phyloP scores from a whole-genome alignment of 106 monocot genomes.

The Dendrobium huoshanense region DNA sequence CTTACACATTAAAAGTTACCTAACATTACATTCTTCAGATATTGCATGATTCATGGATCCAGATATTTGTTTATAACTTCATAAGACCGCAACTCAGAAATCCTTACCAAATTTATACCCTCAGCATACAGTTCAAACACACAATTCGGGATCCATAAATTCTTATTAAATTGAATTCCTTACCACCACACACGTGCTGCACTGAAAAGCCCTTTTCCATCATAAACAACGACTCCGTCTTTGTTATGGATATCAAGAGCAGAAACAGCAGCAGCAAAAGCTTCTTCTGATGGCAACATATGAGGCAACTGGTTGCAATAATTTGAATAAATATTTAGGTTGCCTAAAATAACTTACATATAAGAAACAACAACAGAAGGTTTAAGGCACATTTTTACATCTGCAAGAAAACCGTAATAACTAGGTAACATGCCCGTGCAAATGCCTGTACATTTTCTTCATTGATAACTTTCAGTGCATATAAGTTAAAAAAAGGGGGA shows the following conservation, averaged over 20 bases:
- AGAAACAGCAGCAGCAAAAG: constrained; percentile 93
- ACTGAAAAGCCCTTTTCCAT: constrained; percentile 97
- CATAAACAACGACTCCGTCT: constrained; percentile 90
- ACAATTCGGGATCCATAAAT: not conserved
- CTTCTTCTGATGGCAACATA: constrained; percentile 96
- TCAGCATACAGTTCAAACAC: not conserved
- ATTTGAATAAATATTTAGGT: not conserved
- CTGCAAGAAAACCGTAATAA: no score
- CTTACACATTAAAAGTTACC: no score
- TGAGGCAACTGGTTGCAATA: constrained; percentile 66
- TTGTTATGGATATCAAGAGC: constrained; percentile 88
- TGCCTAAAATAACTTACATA: not conserved
- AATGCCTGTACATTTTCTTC: not conserved
- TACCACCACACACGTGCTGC: constrained; percentile 99
- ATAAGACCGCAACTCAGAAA: not conserved
- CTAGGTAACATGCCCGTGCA: no score
- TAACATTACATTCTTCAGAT: no score
- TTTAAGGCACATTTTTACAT: no score
- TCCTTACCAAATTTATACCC: not conserved
- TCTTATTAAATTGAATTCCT: constrained; percentile 11
- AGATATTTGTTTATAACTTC: not conserved
- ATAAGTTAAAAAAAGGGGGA: not conserved
- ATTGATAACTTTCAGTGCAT: not conserved
- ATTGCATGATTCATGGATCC: not conserved
- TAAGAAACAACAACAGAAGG: not conserved